These are phyloP conservation scores for Niebla homalea DNA, from an alignment of 495 filamentous ascomycete genomes.

Conservation along the genomic window DNA sequence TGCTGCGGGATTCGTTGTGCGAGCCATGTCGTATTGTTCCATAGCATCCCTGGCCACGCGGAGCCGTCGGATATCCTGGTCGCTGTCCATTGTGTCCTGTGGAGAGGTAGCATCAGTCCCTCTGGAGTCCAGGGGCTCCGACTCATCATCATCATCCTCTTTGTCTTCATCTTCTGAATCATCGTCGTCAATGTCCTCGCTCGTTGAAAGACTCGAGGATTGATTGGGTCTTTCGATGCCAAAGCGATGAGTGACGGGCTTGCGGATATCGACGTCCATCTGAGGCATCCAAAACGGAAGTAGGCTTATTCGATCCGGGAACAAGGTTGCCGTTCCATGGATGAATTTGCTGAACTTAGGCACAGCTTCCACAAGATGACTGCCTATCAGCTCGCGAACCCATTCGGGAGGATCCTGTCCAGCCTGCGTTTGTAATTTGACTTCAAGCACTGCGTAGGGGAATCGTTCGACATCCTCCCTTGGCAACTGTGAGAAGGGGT, in stretches of 20 bases:
- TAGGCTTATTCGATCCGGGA: slow-evolving; percentile 76
- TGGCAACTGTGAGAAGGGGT: slow-evolving; percentile 79
- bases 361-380: slow-evolving; percentile 92
- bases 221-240: slow-evolving; percentile 72
- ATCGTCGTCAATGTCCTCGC: slow-evolving; percentile 51
- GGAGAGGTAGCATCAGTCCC: background rate
- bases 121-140: slow-evolving; percentile 7
- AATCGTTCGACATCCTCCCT: slow-evolving; percentile 77
- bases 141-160: slow-evolving; percentile 14
- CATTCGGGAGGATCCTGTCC: slow-evolving; percentile 96
- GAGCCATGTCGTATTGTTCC: slow-evolving; percentile 32
- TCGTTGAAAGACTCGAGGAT: slow-evolving; percentile 60
- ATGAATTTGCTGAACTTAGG: slow-evolving; percentile 99
- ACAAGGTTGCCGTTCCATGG: slow-evolving; percentile 77
- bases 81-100: slow-evolving; percentile 9
- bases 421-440: slow-evolving; percentile 93
- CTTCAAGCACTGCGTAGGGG: slow-evolving; percentile 91
- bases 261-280: slow-evolving; percentile 96
- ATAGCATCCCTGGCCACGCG: slow-evolving; percentile 32
- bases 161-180: slow-evolving; percentile 45
- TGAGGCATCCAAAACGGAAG: slow-evolving; percentile 96
- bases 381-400: slow-evolving; percentile 83
- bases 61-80: slow-evolving; percentile 24
- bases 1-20: slow-evolving; percentile 31
- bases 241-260: slow-evolving; percentile 71